Evolutionary conservation across 768 basidiomycete genomes (phyloP), one percentile per base, ranked within the genome.

Genomic region (Boletus speciosus): DNA sequence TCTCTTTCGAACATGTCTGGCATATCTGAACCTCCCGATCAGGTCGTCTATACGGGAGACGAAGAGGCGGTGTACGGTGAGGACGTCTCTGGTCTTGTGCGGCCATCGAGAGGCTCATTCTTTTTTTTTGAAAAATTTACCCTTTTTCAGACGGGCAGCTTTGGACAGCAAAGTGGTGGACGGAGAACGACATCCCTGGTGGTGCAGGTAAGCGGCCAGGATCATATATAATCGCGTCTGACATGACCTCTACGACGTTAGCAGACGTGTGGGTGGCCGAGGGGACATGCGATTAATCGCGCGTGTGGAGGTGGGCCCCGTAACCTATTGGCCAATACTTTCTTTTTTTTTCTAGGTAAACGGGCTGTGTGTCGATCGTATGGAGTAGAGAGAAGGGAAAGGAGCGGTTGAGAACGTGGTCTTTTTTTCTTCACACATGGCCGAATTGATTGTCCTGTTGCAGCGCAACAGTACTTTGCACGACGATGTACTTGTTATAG

Each of bases 151-250:
- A 76, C 32, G 77, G 75, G 6, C 71, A 76, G 56, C 67, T 81
- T 14, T 82, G 80, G 80, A 76, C 70, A 10, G 78, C 80, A 11
- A 74, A 75, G 47, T 80, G 76, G 74, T 82, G 81, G 81, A 73
- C 71, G 16, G 63, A 77, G 59, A 70, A 66, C 34, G 75, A 79
- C 65, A 19, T 56, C 3, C 74, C 70, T 6, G 66, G 67, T 16
- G 69, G 68, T 55, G 16, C 42, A 44, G 60, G 62, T 58, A 57
- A n/a, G 64, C 25, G 3, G 12, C 23, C 2, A 25, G 14, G 9
- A 39, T 21, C 14, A 3, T 36, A 16, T 7, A 1, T 23, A 8
- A 9, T 50, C 23, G 12, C 12, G 23, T 16, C 44, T 49, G 38
- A 55, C 50, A 8, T 25, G 31, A 6, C 21, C 34, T 34, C 38